phyloP scores from a whole-genome alignment of 2,329 filamentous ascomycete genomes.

The Alternaria triticina region DNA sequence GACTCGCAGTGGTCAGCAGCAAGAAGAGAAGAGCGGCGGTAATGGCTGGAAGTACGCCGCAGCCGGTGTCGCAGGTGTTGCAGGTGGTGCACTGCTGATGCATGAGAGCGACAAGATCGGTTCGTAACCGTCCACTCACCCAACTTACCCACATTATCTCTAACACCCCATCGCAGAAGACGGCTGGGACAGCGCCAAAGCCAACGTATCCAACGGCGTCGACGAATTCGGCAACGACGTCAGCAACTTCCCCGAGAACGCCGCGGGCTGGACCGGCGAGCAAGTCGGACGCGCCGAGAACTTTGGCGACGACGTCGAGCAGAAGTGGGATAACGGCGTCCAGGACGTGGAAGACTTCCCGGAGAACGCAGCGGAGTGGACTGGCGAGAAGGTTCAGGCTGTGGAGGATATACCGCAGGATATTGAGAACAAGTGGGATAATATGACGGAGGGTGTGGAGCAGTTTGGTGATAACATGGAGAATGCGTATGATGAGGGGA shows the following conservation, averaged over 20 bases:
- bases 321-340: slow-evolving; percentile 26
- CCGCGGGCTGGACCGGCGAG: slow-evolving; percentile 29
- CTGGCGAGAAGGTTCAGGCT: slow-evolving; percentile 31
- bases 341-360: slow-evolving; percentile 34
- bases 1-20: slow-evolving; percentile 16
- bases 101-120: slow-evolving; percentile 35
- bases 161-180: slow-evolving; percentile 19
- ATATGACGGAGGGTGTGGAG: slow-evolving; percentile 21
- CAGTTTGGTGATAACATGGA: slow-evolving; percentile 31
- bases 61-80: slow-evolving; percentile 30
- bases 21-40: slow-evolving; percentile 26
- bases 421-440: slow-evolving; percentile 33
- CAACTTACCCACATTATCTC: background rate
- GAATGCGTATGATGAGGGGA: slow-evolving; percentile 30
- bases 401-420: slow-evolving; percentile 34
- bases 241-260: slow-evolving; percentile 31
- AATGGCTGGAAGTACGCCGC: slow-evolving; percentile 38
- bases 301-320: slow-evolving; percentile 28
- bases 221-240: slow-evolving; percentile 26
- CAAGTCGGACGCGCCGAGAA: slow-evolving; percentile 32
- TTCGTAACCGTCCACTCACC: background rate
- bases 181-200: slow-evolving; percentile 24
- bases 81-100: slow-evolving; percentile 33
- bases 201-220: slow-evolving; percentile 15
- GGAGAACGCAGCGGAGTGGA: slow-evolving; percentile 30